Conservation (phyloP, 495 filamentous ascomycete genomes). For the Neurospora sp. region DNA sequence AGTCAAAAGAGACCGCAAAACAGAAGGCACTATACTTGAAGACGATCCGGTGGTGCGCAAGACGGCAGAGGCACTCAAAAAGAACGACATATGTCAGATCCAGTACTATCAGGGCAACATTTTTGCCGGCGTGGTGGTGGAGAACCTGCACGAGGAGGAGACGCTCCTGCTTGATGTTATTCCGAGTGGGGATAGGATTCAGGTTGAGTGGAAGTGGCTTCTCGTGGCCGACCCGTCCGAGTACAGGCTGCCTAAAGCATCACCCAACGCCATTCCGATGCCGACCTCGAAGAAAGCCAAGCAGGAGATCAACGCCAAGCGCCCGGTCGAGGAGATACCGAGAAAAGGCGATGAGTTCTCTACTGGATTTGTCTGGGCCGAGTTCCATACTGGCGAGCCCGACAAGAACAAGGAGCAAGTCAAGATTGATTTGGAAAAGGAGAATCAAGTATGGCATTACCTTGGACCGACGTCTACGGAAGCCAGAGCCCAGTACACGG, state of each 20-base stretch:
- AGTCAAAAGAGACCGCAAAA: slow-evolving; percentile 66
- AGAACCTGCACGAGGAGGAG: slow-evolving; percentile 71
- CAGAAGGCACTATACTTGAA: slow-evolving; percentile 55
- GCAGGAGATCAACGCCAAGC: slow-evolving; percentile 46
- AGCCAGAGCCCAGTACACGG: slow-evolving; percentile 83
- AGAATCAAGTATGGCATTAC: slow-evolving; percentile 81
- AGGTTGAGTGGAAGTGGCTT: slow-evolving; percentile 72
- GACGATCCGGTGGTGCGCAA: slow-evolving; percentile 59
- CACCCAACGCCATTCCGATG: slow-evolving; percentile 46
- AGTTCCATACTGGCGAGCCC: slow-evolving; percentile 56
- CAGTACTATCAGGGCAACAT: slow-evolving; percentile 79
- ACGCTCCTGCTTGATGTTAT: slow-evolving; percentile 73
- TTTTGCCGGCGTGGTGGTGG: slow-evolving; percentile 79
- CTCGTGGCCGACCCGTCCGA: slow-evolving; percentile 55
- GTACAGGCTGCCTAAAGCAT: slow-evolving; percentile 52
- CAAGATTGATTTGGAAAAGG: slow-evolving; percentile 57
- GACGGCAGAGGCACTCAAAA: slow-evolving; percentile 55
- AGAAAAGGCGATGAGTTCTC: slow-evolving; percentile 61
- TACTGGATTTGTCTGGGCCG: slow-evolving; percentile 64
- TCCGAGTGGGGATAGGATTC: slow-evolving; percentile 69
- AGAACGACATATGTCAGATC: slow-evolving; percentile 75
- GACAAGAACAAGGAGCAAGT: slow-evolving; percentile 31
- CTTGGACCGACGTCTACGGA: slow-evolving; percentile 81
- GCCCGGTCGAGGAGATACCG: slow-evolving; percentile 49
- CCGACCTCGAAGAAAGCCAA: slow-evolving; percentile 44